Evolutionary conservation across 1,139 yeast species (phyloP), one percentile per base, ranked within the genome.

Genomic region (Suhomyces ambrosiae): DNA sequence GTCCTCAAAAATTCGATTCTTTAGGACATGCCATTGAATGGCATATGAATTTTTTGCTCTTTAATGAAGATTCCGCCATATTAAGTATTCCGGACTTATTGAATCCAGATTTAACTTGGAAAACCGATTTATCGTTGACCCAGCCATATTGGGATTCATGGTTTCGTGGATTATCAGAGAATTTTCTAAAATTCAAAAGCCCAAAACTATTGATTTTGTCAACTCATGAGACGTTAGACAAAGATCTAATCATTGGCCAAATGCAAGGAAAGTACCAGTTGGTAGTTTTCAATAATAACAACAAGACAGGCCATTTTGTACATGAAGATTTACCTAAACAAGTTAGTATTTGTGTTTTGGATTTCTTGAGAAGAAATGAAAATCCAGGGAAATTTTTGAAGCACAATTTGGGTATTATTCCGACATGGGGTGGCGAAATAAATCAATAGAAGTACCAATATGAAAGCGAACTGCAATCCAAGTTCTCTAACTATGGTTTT

Each of bases 251-350:
- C 58, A 82, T 92, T 40, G 98, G 97, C 0, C 98, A 94, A 61
- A 92, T 92, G 98, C 97, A 90, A 62, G 94, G 95, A 0, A 88
- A 86, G 55, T 92, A 85, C 58, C 98, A 92, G 60, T 71, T 92
- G 32, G 81, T 87, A 11, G 95, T 89, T 3, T 84, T 89, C 59
- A 82, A 79, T 45, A 65, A 65, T 40, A 53, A 82, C 42, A 60
- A 64, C 2, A 52, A 79, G 25, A 71, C 90, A 1, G 97, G 97
- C 1, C 99, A 92, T 62, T 92, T 89, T 52, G 68, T 92, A 13
- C 98, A 92, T 34, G 98, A 92, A 57, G 99, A 92, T 58, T 73
- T 77, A 9, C 95, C 97, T 0, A 61, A 55, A 10, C 84, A 83
- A 47, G 72, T 86, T 0, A 84, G 89, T 0, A 42, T 74, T 2